A percentile compares a stretch with the other conserved stretches of the same genome.
Evolutionary conservation across 208 protist species (phyloP).

Genomic region (Trypanosoma melophagium): DNA sequence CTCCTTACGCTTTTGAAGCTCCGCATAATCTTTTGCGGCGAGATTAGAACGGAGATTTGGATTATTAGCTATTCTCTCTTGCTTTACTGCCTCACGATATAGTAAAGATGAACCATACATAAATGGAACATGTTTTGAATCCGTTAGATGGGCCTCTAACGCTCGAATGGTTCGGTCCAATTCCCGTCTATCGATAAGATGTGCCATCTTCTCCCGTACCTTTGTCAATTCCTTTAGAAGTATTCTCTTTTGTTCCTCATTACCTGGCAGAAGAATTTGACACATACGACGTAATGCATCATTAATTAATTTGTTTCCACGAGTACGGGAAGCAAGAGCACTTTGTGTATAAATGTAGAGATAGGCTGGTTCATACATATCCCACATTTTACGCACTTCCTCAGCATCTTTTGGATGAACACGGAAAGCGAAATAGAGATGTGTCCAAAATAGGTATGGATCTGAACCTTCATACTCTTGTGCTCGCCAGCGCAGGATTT

Average conservation of each 20-base stretch:
- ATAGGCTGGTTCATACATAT: slow-evolving; percentile 84
- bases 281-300: slow-evolving; percentile 79
- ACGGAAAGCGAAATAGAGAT: slow-evolving; percentile 87
- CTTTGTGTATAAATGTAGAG: slow-evolving; percentile 85
- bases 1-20: slow-evolving; percentile 54
- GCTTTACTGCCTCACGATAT: slow-evolving; percentile 56
- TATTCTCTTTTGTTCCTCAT: slow-evolving; percentile 52
- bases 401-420: slow-evolving; percentile 68
- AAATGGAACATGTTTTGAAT: slow-evolving; percentile 61
- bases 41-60: slow-evolving; percentile 65
- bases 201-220: slow-evolving; percentile 79
- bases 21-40: slow-evolving; percentile 67
- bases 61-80: slow-evolving; percentile 63
- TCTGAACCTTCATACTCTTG: slow-evolving; percentile 73
- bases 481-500: slow-evolving; percentile 77
- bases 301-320: slow-evolving; percentile 79
- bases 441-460: slow-evolving; percentile 83
- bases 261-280: slow-evolving; percentile 76
- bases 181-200: slow-evolving; percentile 73
- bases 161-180: slow-evolving; percentile 79
- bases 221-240: slow-evolving; percentile 74
- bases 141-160: slow-evolving; percentile 55
- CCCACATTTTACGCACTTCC: slow-evolving; percentile 77
- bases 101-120: slow-evolving; percentile 77
- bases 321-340: slow-evolving; percentile 62